Evolutionary conservation across 306 rosid genomes (phyloP).

Genomic region (Medicago lupulina): DNA sequence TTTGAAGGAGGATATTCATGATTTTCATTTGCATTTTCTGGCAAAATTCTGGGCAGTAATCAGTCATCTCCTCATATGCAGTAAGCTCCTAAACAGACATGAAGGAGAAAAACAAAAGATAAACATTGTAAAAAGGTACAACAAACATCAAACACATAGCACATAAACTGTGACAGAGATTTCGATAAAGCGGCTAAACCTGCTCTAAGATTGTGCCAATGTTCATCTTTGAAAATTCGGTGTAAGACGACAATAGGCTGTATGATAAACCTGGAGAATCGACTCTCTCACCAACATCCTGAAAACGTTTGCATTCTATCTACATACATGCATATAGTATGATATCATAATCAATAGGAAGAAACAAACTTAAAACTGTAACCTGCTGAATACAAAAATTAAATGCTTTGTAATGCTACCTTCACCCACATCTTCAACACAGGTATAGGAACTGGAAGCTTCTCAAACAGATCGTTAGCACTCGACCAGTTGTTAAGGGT

Average conservation of each 20-base stretch:
- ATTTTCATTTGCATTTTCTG: slow-evolving; percentile 79
- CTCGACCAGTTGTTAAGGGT: slow-evolving; percentile 69
- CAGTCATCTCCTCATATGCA: slow-evolving; percentile 73
- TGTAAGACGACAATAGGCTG: slow-evolving; percentile 59
- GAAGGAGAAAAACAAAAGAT: slow-evolving; percentile 9
- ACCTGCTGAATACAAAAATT: slow-evolving; percentile 21
- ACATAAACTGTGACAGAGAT: slow-evolving; percentile 30
- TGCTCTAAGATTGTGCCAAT: slow-evolving; percentile 75
- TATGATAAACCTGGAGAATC: slow-evolving; percentile 56
- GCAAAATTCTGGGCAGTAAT: slow-evolving; percentile 69
- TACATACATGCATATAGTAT: slow-evolving; percentile 50
- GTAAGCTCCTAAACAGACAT: slow-evolving; percentile 64
- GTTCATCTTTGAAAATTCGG: slow-evolving; percentile 56
- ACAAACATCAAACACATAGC: slow-evolving; percentile 19
- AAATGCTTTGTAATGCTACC: slow-evolving; percentile 59
- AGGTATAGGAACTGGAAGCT: slow-evolving; percentile 66
- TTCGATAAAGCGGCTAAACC: slow-evolving; percentile 51
- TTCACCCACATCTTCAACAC: slow-evolving; percentile 93
- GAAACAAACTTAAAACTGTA: slow-evolving; percentile 28
- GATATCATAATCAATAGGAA: slow-evolving; percentile 40
- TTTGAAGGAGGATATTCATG: slow-evolving; percentile 62
- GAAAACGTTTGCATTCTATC: slow-evolving; percentile 63
- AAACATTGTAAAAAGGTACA: slow-evolving; percentile 35
- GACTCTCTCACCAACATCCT: slow-evolving; percentile 45
- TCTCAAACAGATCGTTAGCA: slow-evolving; percentile 54